Base-by-base conservation (phyloP, 2,329 filamentous ascomycete genomes). In the Colletotrichum sp. region DNA sequence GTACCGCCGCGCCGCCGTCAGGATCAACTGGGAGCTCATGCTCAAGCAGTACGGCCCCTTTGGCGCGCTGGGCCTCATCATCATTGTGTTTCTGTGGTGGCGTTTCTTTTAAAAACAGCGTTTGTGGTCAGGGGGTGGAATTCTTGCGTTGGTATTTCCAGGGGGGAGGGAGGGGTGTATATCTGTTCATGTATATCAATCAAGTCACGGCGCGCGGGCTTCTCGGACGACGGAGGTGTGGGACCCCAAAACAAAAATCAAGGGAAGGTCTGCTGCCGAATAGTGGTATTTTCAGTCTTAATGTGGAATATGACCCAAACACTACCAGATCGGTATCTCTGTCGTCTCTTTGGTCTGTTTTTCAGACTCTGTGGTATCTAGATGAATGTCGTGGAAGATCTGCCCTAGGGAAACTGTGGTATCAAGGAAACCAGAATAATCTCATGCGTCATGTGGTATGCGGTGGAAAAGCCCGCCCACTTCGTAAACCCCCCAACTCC, bases 11-110 rank as follows among this genome's bases (percentile, higher is more conserved):
- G 97, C 97, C 5, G 97, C 97, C 2, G 96, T 98, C 72, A 91
- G 94, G 83, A 99, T 99, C 85, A 99, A 99, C 85, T 99, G 97
- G 98, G 96, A 99, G 85, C 87, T 99, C 84, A 88, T 99, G 84
- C 79, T 99, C 77, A 98, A 98, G 89, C 96, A 98, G 92, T 99
- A 99, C 83, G 97, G 96, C 2, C 97, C 97, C 5, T 93, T 99
- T 85, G 96, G 91, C 32, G 95, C 90, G 4, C 88, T 99, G 74
- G 95, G 91, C 3, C 88, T 98, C 74, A 92, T 99, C 78, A 93
- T 99, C 77, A 84, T 99, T 70, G 84, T 98, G 78, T 96, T 99
- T 85, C 87, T 99, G 77, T 98, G 94, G 90, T 96, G 95, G 94
- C 92, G 96, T 78, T 98, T 99, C 88, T 98, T 98, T 85, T 98